Percentiles rank a stretch among this genome's conserved stretches.
These are phyloP conservation scores for Pythium diclinum DNA, from an alignment of 352 stramenopile species.

Conservation along the genomic window DNA sequence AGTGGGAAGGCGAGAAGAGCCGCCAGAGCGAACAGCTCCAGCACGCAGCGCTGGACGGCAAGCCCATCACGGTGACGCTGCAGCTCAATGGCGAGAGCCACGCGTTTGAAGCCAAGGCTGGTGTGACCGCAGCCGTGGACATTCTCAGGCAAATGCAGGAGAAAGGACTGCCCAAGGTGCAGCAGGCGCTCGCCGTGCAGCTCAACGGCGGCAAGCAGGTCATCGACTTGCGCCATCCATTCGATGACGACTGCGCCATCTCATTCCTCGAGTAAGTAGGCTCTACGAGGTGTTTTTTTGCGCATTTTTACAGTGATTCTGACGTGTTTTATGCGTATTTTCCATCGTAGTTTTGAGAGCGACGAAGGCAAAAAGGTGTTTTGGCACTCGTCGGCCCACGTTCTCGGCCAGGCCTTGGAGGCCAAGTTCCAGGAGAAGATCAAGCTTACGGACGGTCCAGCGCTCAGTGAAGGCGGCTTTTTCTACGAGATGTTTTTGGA, in stretches of 20 bases:
- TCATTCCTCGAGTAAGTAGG: constrained; percentile 59
- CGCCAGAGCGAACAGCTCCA: constrained; percentile 39
- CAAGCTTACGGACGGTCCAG: constrained; percentile 92
- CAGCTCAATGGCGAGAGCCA: constrained; percentile 28
- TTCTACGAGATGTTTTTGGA: constrained; percentile 96
- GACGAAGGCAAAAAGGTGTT: constrained; percentile 87
- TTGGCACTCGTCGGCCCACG: constrained; percentile 99
- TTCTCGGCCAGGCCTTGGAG: constrained; percentile 97
- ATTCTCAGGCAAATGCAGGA: constrained; percentile 59
- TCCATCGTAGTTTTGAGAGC: constrained; percentile 46
- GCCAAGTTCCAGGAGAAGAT: constrained; percentile 96
- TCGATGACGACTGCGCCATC: constrained; percentile 46
- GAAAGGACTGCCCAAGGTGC: constrained; percentile 49
- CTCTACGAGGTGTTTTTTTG: constrained; percentile 3
- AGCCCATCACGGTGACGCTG: constrained; percentile 49
- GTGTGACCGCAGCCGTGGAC: constrained; percentile 53
- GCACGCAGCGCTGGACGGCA: constrained; percentile 11
- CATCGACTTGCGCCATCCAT: constrained; percentile 47
- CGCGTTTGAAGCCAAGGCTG: constrained; percentile 42
- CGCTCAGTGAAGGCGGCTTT: constrained; percentile 95
- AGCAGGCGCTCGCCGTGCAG: constrained; percentile 54
- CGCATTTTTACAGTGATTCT: background rate
- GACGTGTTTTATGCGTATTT: background rate
- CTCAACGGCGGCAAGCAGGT: constrained; percentile 38
- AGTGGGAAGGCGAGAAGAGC: constrained; percentile 56